Conservation (phyloP, 768 basidiomycete species). For the Mycena crocata region DNA sequence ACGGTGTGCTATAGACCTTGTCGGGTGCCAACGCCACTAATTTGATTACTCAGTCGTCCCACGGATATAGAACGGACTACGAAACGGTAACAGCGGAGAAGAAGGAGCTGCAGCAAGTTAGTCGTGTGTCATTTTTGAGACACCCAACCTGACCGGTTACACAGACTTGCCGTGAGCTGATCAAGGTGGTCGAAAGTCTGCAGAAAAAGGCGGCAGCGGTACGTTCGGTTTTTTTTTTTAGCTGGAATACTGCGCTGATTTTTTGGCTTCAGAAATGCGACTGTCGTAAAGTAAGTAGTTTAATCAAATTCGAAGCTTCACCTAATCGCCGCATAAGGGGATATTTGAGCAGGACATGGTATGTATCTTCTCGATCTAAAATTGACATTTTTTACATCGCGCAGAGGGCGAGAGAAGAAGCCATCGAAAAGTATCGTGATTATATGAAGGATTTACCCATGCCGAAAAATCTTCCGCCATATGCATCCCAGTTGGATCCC, state of each 20-base stretch:
- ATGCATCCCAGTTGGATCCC: background rate
- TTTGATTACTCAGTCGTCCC: too few species aligned
- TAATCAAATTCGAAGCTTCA: too few species aligned
- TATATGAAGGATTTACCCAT: background rate
- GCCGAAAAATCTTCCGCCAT: background rate
- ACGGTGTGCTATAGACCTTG: background rate
- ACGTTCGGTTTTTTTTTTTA: too few species aligned
- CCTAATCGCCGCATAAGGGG: too few species aligned
- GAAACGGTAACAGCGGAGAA: background rate
- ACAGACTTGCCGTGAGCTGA: too few species aligned
- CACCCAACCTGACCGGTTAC: too few species aligned
- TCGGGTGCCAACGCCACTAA: too few species aligned
- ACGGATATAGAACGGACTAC: background rate
- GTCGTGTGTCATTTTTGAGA: background rate
- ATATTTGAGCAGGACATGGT: background rate
- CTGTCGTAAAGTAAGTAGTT: too few species aligned
- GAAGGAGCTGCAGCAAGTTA: slow-evolving; percentile 9
- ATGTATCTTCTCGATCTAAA: background rate
- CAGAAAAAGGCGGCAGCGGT: background rate
- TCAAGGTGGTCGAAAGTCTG: background rate
- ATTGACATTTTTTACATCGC: too few species aligned
- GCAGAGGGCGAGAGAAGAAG: background rate
- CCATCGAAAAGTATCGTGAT: background rate
- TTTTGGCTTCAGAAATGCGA: too few species aligned
- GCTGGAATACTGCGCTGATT: too few species aligned